Evolutionary conservation across 495 filamentous ascomycete species (phyloP), one percentile per base, ranked within the genome.

Genomic region (Penicillium coffeae): DNA sequence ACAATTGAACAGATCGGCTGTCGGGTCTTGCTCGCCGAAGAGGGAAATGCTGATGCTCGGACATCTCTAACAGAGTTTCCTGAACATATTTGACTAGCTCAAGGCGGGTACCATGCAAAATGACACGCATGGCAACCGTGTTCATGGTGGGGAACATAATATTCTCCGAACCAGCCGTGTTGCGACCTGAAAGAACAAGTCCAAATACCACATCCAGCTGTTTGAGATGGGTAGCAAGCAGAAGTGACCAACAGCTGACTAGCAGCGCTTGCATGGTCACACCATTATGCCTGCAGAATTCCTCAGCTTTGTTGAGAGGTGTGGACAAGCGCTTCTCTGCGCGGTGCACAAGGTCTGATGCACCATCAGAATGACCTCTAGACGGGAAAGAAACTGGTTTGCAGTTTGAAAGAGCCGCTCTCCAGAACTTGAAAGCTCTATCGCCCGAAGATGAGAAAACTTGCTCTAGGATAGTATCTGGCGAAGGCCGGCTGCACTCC

Each of bases 71-170:
- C 38, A 85, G 79, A 19, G 91, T 80, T 39, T 92, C 80, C 13
- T 75, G 68, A n/a, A 65, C 41, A 13, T 65, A 52, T 20, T 68
- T 57, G 8, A 78, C 45, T 8, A 74, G 60, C 10, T 84, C 60
- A 15, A 67, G 15, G 20, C 69, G 66, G 12, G 61, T 64, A 0
- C 68, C 66, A 47, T 73, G 66, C 1, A 73, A 58, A 15, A 62
- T 63, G 5, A 68, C 59, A 43, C 69, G 59, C 49, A 71, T 69
- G 15, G 91, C 88, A 0, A 96, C 71, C 0, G 91, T 96, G 64
- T 96, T 97, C 75, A 97, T 95, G 3, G 95, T 63, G 0, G 92
- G 92, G 0, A 93, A 93, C 43, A 91, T 79, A 7, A 86, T 77
- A 8, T 74, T 66, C 27, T 95, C 89, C 12, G 82, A 78, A 15